These are phyloP conservation scores for Oryza meridionalis DNA, from an alignment of 176 grass and related monocot genomes.

Conservation along the genomic window DNA sequence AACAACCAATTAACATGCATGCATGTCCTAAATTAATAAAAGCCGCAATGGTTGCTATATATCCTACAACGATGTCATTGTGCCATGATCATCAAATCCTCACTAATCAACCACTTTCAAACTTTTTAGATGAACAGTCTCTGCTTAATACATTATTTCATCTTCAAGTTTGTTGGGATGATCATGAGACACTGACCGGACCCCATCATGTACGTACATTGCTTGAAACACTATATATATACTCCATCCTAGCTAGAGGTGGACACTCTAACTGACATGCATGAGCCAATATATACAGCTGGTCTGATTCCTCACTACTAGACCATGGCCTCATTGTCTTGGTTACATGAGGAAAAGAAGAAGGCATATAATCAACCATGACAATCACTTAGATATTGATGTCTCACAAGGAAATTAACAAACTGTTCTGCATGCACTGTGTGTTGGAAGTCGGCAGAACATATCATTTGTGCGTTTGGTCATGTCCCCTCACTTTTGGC, in stretches of 20 bases:
- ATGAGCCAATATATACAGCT: background rate
- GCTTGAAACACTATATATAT: conserved; percentile 2
- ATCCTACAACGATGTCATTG: background rate
- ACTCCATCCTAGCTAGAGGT: background rate
- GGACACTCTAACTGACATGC: background rate
- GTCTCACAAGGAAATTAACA: conserved; percentile 22
- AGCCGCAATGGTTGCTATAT: background rate
- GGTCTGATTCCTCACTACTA: background rate
- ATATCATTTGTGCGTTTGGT: conserved; percentile 6
- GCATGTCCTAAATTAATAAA: background rate
- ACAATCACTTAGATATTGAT: conserved; percentile 20
- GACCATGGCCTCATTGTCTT: conserved; percentile 23
- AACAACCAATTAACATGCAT: background rate
- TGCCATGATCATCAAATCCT: background rate
- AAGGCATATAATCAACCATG: conserved; percentile 2
- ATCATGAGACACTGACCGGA: background rate
- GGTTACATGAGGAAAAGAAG: conserved; percentile 21
- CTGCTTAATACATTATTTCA: background rate
- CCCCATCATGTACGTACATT: background rate
- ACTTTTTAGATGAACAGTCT: background rate
- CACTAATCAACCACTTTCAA: background rate
- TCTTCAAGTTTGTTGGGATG: background rate
- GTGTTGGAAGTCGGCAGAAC: background rate
- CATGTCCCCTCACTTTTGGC: conserved; percentile 38
- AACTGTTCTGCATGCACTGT: background rate